Conservation (phyloP, 1,284 basidiomycete genomes). For the Abortiporus biennis region DNA sequence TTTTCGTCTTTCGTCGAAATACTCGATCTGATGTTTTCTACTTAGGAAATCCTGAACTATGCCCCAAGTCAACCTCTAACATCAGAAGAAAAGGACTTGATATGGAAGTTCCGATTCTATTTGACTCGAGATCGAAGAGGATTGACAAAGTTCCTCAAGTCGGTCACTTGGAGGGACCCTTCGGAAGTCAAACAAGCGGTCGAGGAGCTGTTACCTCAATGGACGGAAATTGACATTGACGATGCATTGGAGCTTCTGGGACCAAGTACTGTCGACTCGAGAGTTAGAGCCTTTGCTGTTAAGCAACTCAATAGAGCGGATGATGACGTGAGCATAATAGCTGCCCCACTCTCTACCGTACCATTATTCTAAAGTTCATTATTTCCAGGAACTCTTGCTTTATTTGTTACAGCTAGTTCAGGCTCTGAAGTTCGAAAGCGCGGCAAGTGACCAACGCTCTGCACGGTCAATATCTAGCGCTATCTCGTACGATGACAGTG, state of each 20-base stretch:
- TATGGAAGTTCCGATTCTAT: constrained; percentile 99
- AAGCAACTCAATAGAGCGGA: constrained; percentile 87
- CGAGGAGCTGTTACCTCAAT: constrained; percentile 91
- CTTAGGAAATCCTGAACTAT: constrained; percentile 84
- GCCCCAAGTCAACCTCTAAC: constrained; percentile 86
- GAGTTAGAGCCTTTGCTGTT: constrained; percentile 93
- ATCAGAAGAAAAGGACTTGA: constrained; percentile 90
- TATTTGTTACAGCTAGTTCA: constrained; percentile 97
- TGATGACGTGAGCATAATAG: constrained; percentile 68
- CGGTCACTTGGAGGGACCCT: constrained; percentile 94
- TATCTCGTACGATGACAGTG: constrained; percentile 78
- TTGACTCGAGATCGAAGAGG: constrained; percentile 86
- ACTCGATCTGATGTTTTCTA: neutral
- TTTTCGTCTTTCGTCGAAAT: constrained; percentile 1
- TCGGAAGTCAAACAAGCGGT: constrained; percentile 98
- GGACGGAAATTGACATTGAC: constrained; percentile 96
- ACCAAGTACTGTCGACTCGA: constrained; percentile 84
- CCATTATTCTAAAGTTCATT: neutral
- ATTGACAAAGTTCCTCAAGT: constrained; percentile 96
- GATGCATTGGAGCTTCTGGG: constrained; percentile 95
- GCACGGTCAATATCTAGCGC: constrained; percentile 62
- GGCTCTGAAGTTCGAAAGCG: constrained; percentile 91
- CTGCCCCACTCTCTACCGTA: neutral
- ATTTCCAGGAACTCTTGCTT: constrained; percentile 79
- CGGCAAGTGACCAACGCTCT: constrained; percentile 64